Percentiles rank a stretch among this genome's conserved stretches.
Conservation (phyloP, 2,329 filamentous ascomycete genomes). For the Didymella lethalis region DNA sequence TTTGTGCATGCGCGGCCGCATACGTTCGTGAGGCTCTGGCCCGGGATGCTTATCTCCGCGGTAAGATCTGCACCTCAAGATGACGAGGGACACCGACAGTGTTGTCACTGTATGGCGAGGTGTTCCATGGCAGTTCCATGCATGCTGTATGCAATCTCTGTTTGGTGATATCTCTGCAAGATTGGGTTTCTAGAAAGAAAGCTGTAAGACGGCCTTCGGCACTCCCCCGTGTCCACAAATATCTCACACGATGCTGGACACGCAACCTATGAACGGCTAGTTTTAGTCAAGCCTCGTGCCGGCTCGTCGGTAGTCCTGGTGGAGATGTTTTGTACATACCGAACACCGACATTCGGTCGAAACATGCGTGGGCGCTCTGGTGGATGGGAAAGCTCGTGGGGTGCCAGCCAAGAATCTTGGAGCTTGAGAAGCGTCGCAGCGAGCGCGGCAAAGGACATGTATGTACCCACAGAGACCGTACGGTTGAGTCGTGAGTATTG, state of each 20-base stretch:
- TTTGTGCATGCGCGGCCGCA: conserved; percentile 19
- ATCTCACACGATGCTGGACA: conserved; percentile 5
- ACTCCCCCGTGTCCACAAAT: conserved; percentile 16
- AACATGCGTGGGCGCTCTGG: conserved; percentile 4
- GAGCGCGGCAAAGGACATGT: not conserved
- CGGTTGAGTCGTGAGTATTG: conserved; percentile 1
- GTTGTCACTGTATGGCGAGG: not conserved
- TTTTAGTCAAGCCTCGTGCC: conserved; percentile 17
- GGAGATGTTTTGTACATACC: conserved; percentile 5
- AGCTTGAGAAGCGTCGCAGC: conserved; percentile 8
- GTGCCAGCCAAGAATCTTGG: conserved; percentile 15
- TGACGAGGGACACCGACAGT: not conserved
- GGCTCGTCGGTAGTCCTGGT: conserved; percentile 14
- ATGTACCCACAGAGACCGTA: not conserved
- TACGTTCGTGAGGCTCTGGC: conserved; percentile 4
- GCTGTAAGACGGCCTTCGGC: conserved; percentile 22
- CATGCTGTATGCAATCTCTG: conserved; percentile 7
- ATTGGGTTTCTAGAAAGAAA: conserved; percentile 17
- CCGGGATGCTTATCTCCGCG: conserved; percentile 6
- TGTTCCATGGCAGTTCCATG: conserved; percentile 9
- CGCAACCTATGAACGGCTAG: conserved; percentile 12
- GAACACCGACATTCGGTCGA: conserved; percentile 21
- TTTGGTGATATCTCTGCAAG: conserved; percentile 14
- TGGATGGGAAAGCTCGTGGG: conserved; percentile 3
- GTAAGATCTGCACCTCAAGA: not conserved